Evolutionary conservation across 2,329 filamentous ascomycete genomes (phyloP).

Genomic region (Stemphylium vesicarium): DNA sequence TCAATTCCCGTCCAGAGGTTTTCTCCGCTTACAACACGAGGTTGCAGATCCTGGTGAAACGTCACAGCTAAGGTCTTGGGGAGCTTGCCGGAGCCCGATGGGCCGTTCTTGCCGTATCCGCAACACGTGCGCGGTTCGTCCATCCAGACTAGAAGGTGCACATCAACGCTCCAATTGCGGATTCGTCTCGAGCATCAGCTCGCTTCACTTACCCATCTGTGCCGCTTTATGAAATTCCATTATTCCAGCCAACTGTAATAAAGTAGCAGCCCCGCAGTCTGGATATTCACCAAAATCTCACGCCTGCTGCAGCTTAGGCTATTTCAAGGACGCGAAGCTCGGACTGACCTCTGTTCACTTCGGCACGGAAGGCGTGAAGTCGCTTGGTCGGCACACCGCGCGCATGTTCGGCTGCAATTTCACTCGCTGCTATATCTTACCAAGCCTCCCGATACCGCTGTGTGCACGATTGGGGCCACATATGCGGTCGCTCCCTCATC

Average conservation of each 20-base stretch:
- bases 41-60: constrained; percentile 7
- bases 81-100: constrained; percentile 8
- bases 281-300: neutral
- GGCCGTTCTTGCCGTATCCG: constrained; percentile 12
- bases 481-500: constrained; percentile 1
- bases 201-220: neutral
- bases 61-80: constrained; percentile 1
- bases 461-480: constrained; percentile 7
- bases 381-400: neutral
- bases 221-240: neutral
- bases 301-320: constrained; percentile 5
- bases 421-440: neutral
- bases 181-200: neutral
- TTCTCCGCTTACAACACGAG: neutral
- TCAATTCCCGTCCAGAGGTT: neutral
- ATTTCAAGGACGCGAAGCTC: neutral
- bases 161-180: neutral
- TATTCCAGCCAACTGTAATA: neutral
- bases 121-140: constrained; percentile 8
- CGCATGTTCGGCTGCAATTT: neutral
- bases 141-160: neutral
- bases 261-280: neutral
- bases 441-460: constrained; percentile 1
- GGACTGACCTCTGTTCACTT: neutral
- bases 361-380: neutral